Evolutionary conservation across 2,329 filamentous ascomycete species (phyloP), one percentile per base, ranked within the genome.

Genomic region (Hypomyces rosellus): DNA sequence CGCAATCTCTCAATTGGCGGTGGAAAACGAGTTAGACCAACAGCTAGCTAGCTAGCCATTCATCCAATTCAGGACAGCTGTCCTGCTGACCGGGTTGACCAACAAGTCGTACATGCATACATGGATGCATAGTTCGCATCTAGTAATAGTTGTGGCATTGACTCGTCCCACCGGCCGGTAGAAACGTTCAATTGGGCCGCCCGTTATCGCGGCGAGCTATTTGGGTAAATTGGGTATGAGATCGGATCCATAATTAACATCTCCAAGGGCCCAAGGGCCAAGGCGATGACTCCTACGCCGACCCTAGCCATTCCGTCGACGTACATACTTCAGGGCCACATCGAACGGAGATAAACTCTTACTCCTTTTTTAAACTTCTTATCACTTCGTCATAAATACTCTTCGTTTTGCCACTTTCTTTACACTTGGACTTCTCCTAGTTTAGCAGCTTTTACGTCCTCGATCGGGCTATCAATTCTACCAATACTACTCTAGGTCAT

Each of bases 211-310:
- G 49, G 49, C 50, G 50, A 49, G 36, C 46, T 11, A 16, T 48
- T 49, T 45, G 44, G 51, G 47, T 25, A 46, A 46, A 45, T 50
- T 46, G 25, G 6, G 8, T 30, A 30, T 30, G 25, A 30, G 25
- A 30, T 30, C 8, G 25, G 25, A 30, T 37, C 42, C 14, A 20
- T 30, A 46, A 50, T 50, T 46, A 25, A 41, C 48, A 22, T 22
- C 33, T 50, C 45, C 33, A 36, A 22, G 15, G 13, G 45, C 5
- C 20, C 20, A 20, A 20, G 20, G 20, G 20, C 20, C 20, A 20
- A 20, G 36, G 48, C 18, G 14, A 38, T 46, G 48, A 51, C 49
- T 49, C 49, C 30, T 46, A 33, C 43, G 33, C 48, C 25, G 25
- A 30, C 25, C 8, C 25, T 30, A 30, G 6, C 25, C 50, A 30